Evolutionary conservation across 1,139 yeast species (phyloP).

Genomic region (Pichia sp.): DNA sequence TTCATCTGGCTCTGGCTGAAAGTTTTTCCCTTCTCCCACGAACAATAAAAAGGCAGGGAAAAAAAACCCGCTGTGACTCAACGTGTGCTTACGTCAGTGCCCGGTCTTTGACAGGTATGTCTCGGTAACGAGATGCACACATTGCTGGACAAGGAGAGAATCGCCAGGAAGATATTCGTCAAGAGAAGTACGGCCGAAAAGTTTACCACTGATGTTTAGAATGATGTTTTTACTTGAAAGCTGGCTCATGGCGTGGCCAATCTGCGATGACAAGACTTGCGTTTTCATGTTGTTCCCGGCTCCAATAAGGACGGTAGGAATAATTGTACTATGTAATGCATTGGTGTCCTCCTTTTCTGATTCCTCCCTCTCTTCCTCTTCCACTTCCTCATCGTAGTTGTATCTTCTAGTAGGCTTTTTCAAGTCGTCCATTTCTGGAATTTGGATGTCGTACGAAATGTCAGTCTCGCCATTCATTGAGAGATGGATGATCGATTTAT

Average conservation of each 20-base stretch:
- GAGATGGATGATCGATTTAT: conserved; percentile 35
- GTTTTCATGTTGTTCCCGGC: conserved; percentile 30
- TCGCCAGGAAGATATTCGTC: conserved; percentile 12
- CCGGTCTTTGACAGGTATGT: conserved; percentile 6
- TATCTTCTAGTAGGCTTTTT: conserved; percentile 18
- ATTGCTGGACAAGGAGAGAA: conserved; percentile 9
- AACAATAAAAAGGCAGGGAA: background rate
- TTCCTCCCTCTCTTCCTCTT: conserved; percentile 17
- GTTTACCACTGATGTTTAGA: conserved; percentile 39
- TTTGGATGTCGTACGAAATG: conserved; percentile 37
- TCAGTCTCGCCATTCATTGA: conserved; percentile 40
- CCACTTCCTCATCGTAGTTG: conserved; percentile 12
- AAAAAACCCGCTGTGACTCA: background rate
- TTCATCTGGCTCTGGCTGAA: conserved; percentile 1
- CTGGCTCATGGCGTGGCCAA: conserved; percentile 33
- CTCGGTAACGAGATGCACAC: conserved; percentile 5
- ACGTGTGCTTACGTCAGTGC: background rate
- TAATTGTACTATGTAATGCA: conserved; percentile 21
- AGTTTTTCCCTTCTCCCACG: background rate
- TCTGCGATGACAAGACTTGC: conserved; percentile 35
- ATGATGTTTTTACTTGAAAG: conserved; percentile 32
- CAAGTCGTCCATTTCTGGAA: conserved; percentile 26
- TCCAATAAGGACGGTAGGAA: conserved; percentile 32
- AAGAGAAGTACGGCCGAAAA: conserved; percentile 27
- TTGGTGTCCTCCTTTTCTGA: conserved; percentile 13